Conservation (phyloP, 805 yeast genomes). For the Candida maesae region DNA sequence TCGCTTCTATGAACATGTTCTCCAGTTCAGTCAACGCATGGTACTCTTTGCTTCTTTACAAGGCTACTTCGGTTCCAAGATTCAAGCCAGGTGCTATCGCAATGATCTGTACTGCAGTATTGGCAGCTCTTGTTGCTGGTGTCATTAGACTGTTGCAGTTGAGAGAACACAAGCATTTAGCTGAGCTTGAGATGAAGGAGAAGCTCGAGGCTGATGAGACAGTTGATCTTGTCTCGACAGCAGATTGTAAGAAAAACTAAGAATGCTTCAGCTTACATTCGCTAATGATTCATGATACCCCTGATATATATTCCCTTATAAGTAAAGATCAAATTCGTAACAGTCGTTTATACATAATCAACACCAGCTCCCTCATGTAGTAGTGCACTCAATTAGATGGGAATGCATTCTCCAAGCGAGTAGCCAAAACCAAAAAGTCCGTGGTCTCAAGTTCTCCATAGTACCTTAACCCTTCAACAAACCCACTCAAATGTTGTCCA, state of each 20-base stretch:
- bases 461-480: constrained; percentile 41
- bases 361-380: too few relatives aligned
- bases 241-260: too few relatives aligned
- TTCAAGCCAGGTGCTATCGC: constrained; percentile 54
- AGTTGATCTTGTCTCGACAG: too few relatives aligned
- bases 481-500: constrained; percentile 40
- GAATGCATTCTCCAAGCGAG: constrained; percentile 35
- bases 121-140: constrained; percentile 38
- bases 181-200: not conserved
- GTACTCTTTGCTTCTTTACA: constrained; percentile 55
- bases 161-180: constrained; percentile 28
- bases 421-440: constrained; percentile 39
- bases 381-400: constrained; percentile 11
- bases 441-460: constrained; percentile 50
- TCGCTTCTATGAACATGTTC: constrained; percentile 66
- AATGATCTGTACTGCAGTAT: constrained; percentile 47
- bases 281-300: too few relatives aligned
- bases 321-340: not conserved
- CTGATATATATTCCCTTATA: not conserved
- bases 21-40: constrained; percentile 61
- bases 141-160: constrained; percentile 42
- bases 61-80: constrained; percentile 48
- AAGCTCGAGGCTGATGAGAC: not conserved
- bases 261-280: too few relatives aligned
- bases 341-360: not conserved